Base-by-base conservation (phyloP, 1,284 basidiomycete species). In the Peniophora sp. region DNA sequence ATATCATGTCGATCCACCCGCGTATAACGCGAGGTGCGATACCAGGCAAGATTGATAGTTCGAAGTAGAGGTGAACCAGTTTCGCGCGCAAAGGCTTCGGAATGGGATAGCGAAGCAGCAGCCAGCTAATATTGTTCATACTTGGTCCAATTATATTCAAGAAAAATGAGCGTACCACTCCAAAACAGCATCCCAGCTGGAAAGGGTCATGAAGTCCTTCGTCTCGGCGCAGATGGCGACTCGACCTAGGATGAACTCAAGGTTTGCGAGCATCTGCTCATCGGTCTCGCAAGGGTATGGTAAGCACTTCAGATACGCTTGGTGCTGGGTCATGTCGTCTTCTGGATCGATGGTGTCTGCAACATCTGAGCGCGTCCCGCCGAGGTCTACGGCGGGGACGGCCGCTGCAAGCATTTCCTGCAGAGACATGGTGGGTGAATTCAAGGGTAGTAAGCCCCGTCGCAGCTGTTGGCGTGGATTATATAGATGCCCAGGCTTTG, bases 41-140 rank as follows among this genome's bases (percentile, higher is more conserved):
- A 22, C 88, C 88, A 10, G 89, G 89, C 2, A 89, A 65, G 24
- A 90, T 65, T 56, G 79, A 79, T 8, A 92, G 68, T 62, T 92
- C 85, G 61, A 90, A 95, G 70, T 92, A 94, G 41, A 95, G 70
- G 20, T 75, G 74, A 16, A 85, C 87, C 45, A 96, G 79, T 60
- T 83, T 82, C n/a, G 85, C 85, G 17, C 92, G 84, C 24, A 81
- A 81, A 38, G 79, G 60, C 51, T 81, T 89, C 45, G 77, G 67
- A 63, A 93, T 80, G 2, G 90, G 90, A 65, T 92, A 93, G 50
- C 83, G 83, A 77, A 92, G 79, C 55, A 85, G 72, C 47, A 92
- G 66, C 90, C 91, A 93, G 65, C 89, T 92, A 55, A 39, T 52
- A 48, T 35, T 20, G 52, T 48, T 24, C 44, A 51, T 44, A 45